Evolutionary conservation across 202 grass and related monocot genomes (phyloP).

Genomic region (Alloteropsis angusta): DNA sequence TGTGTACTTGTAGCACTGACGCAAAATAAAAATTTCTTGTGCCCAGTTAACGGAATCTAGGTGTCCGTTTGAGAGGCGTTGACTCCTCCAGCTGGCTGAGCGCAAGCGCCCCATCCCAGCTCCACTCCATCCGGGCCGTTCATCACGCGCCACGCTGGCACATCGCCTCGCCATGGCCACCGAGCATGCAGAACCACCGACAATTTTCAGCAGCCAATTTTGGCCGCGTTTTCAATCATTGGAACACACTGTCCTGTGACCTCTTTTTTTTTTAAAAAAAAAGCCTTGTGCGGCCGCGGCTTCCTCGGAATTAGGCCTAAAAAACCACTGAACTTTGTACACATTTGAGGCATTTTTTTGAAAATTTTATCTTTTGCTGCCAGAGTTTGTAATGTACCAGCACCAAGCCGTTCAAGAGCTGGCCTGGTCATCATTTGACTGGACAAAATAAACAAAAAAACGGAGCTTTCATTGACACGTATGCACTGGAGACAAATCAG

Average conservation of each 20-base stretch:
- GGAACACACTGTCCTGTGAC: not conserved
- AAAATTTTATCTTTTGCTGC: not conserved
- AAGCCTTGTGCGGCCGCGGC: conserved; percentile 11
- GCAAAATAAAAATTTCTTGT: not conserved
- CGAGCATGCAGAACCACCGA: not conserved
- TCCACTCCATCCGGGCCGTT: not conserved
- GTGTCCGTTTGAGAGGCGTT: conserved; percentile 55
- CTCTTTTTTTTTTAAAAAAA: not conserved
- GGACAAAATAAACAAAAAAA: not conserved
- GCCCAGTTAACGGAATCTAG: conserved; percentile 47
- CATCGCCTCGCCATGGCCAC: not conserved
- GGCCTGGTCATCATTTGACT: conserved; percentile 22
- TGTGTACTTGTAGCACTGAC: not conserved
- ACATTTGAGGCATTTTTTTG: not conserved
- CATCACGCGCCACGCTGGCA: not conserved
- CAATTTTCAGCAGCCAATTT: not conserved
- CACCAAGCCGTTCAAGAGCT: not conserved
- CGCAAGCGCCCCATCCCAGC: not conserved
- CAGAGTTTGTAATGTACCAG: not conserved
- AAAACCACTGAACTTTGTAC: not conserved
- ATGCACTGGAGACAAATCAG: not conserved
- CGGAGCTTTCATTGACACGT: not conserved
- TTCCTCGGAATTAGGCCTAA: conserved; percentile 8
- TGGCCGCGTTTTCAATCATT: conserved; percentile 35
- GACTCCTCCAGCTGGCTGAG: conserved; percentile 27